Base-by-base conservation (phyloP, 768 basidiomycete genomes). In the Mycena metata region DNA sequence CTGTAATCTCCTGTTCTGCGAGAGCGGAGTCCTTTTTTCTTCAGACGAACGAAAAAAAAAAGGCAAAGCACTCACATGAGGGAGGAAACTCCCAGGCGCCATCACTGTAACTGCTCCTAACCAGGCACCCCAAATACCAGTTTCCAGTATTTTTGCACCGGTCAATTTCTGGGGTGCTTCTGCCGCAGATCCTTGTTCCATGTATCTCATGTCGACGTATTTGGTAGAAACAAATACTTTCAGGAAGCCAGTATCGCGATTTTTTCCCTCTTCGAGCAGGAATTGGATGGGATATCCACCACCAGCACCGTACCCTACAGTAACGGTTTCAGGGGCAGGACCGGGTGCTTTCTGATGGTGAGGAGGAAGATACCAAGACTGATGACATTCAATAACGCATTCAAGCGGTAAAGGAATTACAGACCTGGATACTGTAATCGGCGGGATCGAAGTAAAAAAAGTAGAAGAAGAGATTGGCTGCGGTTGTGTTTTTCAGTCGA, bases 171-270 rank as follows among this genome's bases (percentile, higher is more conserved):
- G 52, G 35, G 30, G 30, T 30, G 30, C 30, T 30, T 54, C 36
- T 36, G 33, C 36, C 52, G 52, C 36, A 39, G 33, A 36, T 39
- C 9, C 19, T 70, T 86, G 84, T 69, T 82, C 82, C 65, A 86
- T 76, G 41, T 81, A 75, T 21, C 75, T 75, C 74, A 85, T 76
- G 4, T 83, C 83, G 5, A 82, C 79, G 65, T 81, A 84, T 12
- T 75, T 75, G 4, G 83, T 84, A n/a, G 84, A 85, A 5, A 85
- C 79, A 69, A 86, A 85, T 12, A 85, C 67, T 64, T 86, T 86
- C 58, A 86, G 67, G 73, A 85, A 86, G 17, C 83, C 82, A 0
- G 80, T 52, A 24, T 55, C 55, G 19, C 19, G 26, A 1, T 17
- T 36, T 46, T 39, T 55, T 30, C 54, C 63, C 24, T 19, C 23